phyloP scores from a whole-genome alignment of 2,329 filamentous ascomycete species.

The Samsoniella hepiali region DNA sequence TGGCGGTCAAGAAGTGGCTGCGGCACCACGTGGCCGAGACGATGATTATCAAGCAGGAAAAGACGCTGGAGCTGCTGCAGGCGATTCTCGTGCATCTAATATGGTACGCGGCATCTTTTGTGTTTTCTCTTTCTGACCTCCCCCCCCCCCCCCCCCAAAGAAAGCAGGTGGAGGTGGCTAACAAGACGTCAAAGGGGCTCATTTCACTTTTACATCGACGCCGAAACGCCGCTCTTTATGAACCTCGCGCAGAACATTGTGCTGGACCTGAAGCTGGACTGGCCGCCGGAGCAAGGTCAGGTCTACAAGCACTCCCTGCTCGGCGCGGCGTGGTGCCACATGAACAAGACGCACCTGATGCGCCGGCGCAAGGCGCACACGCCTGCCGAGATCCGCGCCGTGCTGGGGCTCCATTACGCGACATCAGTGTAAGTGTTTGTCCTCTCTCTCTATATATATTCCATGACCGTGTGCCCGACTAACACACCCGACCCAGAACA shows the following conservation, averaged over 20 bases:
- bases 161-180: too few relatives aligned
- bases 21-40: constrained; percentile 28
- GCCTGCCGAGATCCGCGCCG: constrained; percentile 9
- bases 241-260: constrained; percentile 8
- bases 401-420: constrained; percentile 8
- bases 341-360: constrained; percentile 15
- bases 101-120: constrained; percentile 25
- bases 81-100: constrained; percentile 29
- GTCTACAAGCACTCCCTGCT: constrained; percentile 8
- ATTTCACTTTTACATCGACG: constrained; percentile 30
- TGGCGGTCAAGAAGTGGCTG: constrained; percentile 28
- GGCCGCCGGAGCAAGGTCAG: constrained; percentile 4
- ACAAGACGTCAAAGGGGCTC: constrained; percentile 28
- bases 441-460: neutral
- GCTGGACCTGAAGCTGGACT: constrained; percentile 12
- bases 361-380: neutral
- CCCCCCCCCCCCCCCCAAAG: too few relatives aligned
- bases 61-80: constrained; percentile 30
- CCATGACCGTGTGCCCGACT: too few relatives aligned
- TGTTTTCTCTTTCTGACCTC: neutral
- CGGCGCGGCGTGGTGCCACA: constrained; percentile 14
- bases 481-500: neutral
- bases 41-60: constrained; percentile 30
- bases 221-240: constrained; percentile 5
- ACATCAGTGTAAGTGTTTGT: neutral